A percentile compares a stretch with the other conserved stretches of the same genome.
Conservation (phyloP, 768 basidiomycete genomes). For the Kwoniella mangroviensis region DNA sequence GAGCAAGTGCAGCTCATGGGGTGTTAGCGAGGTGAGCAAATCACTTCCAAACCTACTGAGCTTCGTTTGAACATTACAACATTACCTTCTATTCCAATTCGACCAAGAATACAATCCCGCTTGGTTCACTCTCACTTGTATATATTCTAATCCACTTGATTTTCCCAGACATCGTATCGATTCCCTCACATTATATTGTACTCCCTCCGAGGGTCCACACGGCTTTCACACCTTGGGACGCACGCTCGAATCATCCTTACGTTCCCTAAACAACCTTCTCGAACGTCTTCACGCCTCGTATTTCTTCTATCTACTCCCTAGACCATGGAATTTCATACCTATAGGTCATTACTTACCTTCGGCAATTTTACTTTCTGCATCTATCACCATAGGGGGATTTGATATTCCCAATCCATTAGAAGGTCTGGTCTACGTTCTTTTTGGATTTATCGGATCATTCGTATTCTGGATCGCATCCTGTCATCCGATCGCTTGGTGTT, state of each 20-base stretch:
- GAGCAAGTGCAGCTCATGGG: slow-evolving; percentile 85
- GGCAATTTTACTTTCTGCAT: slow-evolving; percentile 78
- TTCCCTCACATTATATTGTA: slow-evolving; percentile 84
- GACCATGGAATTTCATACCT: slow-evolving; percentile 73
- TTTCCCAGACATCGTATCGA: slow-evolving; percentile 82
- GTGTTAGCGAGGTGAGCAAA: slow-evolving; percentile 75
- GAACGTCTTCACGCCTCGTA: slow-evolving; percentile 97
- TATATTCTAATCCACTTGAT: too few species aligned
- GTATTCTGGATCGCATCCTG: slow-evolving; percentile 24
- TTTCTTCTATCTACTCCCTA: slow-evolving; percentile 87
- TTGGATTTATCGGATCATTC: slow-evolving; percentile 23
- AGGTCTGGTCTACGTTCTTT: slow-evolving; percentile 66
- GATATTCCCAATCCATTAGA: slow-evolving; percentile 59
- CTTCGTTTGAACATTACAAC: too few species aligned
- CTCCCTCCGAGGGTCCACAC: slow-evolving; percentile 87
- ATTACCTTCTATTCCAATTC: too few species aligned
- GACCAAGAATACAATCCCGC: too few species aligned
- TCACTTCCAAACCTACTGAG: too few species aligned
- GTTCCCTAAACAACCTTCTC: slow-evolving; percentile 89
- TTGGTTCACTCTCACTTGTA: too few species aligned
- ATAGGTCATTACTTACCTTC: slow-evolving; percentile 91
- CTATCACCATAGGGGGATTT: slow-evolving; percentile 83
- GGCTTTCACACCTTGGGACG: slow-evolving; percentile 94
- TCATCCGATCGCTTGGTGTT: background rate
- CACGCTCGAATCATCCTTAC: slow-evolving; percentile 80